Evolutionary conservation across 768 basidiomycete species (phyloP).

Genomic region (Mycena filopes): DNA sequence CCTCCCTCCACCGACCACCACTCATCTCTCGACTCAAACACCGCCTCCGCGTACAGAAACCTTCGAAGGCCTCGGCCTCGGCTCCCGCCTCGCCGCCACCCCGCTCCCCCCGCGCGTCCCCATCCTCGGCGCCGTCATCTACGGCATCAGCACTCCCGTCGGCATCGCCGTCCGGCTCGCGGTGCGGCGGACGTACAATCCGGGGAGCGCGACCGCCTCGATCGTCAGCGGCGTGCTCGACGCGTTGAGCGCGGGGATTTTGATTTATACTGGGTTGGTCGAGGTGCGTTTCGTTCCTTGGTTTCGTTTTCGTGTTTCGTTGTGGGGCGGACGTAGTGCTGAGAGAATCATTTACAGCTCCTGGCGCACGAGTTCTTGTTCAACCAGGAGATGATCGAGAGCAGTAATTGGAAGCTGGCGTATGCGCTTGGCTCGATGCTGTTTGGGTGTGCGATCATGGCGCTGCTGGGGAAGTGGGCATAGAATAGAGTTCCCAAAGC

Average conservation of each 20-base stretch:
- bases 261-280: constrained; percentile 88
- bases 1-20: too few relatives aligned
- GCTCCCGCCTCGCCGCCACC: constrained; percentile 87
- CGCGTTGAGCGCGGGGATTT: constrained; percentile 85
- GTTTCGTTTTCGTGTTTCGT: too few relatives aligned
- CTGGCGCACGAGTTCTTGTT: constrained; percentile 96
- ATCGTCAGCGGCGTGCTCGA: constrained; percentile 91
- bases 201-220: constrained; percentile 75
- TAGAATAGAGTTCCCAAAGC: too few relatives aligned
- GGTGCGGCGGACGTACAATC: constrained; percentile 82
- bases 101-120: constrained; percentile 67
- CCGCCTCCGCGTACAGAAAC: constrained; percentile 76
- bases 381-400: constrained; percentile 85
- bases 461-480: constrained; percentile 91
- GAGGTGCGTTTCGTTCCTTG: constrained; percentile 61
- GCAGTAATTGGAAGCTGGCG: constrained; percentile 68
- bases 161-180: constrained; percentile 90
- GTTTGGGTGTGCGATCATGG: constrained; percentile 90
- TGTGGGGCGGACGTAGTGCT: too few relatives aligned
- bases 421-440: constrained; percentile 85
- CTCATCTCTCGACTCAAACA: constrained; percentile 27
- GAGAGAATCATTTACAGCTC: too few relatives aligned
- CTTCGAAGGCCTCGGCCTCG: constrained; percentile 95
- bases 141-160: constrained; percentile 84
- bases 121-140: constrained; percentile 67